Conservation (phyloP, 306 rosid species). For the Myrica gale region DNA sequence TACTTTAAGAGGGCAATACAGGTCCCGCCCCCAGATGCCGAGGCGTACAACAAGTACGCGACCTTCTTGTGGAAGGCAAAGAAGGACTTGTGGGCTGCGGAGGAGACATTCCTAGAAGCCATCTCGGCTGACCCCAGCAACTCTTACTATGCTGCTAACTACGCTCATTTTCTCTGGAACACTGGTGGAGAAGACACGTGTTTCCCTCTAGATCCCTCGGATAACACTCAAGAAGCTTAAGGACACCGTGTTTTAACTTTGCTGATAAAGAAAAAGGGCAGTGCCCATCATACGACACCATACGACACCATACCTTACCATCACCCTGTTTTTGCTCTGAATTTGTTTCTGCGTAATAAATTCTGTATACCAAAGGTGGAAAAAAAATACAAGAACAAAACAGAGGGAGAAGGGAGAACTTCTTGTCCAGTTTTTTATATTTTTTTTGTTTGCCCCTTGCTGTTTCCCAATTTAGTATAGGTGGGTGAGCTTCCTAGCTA, state of each 20-base stretch:
- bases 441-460: not conserved
- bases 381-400: not conserved
- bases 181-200: constrained; percentile 94
- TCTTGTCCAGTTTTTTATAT: not conserved
- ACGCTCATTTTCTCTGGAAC: constrained; percentile 93
- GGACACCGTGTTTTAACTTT: no score
- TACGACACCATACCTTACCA: not conserved
- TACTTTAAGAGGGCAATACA: constrained; percentile 69
- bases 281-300: not conserved
- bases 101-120: constrained; percentile 80
- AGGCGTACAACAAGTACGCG: constrained; percentile 77
- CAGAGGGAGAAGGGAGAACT: not conserved
- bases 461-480: not conserved
- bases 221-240: constrained; percentile 41
- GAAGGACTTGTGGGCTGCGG: constrained; percentile 88
- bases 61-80: constrained; percentile 70
- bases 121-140: constrained; percentile 74
- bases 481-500: not conserved
- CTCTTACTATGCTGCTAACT: constrained; percentile 69
- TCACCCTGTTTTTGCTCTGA: not conserved
- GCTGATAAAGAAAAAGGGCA: no score
- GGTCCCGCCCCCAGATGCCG: constrained; percentile 72
- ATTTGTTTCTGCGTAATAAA: not conserved
- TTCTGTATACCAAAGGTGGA: not conserved
- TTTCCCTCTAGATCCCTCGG: constrained; percentile 60